A percentile compares a stretch with the other conserved stretches of the same genome.
These are phyloP conservation scores for Eremochloa ophiuroides DNA, from an alignment of 176 grass and related monocot species.

Conservation along the genomic window DNA sequence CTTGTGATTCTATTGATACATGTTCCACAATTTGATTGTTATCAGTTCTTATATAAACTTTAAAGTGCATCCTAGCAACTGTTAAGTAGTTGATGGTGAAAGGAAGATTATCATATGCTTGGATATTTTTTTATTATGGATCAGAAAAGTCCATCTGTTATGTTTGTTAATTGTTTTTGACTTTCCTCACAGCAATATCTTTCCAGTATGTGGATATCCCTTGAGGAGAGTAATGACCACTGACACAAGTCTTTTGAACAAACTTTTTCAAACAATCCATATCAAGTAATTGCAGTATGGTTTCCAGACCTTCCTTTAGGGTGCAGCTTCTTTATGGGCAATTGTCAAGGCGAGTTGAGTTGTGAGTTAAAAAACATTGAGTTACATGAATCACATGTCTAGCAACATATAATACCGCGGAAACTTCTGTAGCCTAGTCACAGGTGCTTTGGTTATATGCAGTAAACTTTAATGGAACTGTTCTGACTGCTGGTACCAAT, in stretches of 20 bases:
- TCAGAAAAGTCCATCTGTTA: not conserved
- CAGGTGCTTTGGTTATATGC: not conserved
- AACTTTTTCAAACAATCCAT: not conserved
- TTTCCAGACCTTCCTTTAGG: not conserved
- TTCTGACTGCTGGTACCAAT: not conserved
- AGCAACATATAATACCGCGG: not conserved
- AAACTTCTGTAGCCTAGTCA: not conserved
- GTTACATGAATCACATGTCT: not conserved
- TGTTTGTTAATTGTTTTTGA: not conserved
- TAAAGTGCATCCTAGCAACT: slow-evolving; percentile 14
- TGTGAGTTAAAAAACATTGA: not conserved
- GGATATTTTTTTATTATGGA: no score
- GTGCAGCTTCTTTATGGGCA: not conserved
- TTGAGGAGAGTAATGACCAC: not conserved
- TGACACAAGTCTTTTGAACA: not conserved
- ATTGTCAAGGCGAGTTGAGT: not conserved
- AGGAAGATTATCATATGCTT: not conserved
- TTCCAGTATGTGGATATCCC: not conserved
- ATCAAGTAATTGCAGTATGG: not conserved
- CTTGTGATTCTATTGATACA: not conserved
- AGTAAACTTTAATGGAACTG: slow-evolving; percentile 10
- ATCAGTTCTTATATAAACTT: not conserved
- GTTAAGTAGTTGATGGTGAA: not conserved
- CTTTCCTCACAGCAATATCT: not conserved
- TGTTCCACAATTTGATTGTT: slow-evolving; percentile 1